phyloP scores from a whole-genome alignment of 768 basidiomycete species.

The Russula dissimulans region DNA sequence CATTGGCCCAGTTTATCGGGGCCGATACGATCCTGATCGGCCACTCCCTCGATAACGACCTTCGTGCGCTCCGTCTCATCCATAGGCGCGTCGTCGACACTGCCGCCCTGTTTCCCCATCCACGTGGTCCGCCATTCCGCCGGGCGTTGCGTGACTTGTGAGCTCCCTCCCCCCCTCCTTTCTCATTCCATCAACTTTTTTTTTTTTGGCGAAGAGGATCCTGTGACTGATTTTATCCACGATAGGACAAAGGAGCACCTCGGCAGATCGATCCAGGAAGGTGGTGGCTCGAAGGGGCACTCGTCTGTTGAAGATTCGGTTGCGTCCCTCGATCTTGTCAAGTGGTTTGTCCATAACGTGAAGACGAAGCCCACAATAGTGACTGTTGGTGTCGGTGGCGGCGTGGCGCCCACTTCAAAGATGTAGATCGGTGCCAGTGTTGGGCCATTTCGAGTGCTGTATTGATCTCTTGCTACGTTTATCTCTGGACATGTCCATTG shows the following conservation, averaged over 20 bases:
- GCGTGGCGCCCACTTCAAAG: neutral
- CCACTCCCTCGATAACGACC: constrained; percentile 87
- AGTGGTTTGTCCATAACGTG: constrained; percentile 68
- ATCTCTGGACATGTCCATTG: neutral
- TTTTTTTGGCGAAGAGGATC: neutral
- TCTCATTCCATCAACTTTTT: neutral
- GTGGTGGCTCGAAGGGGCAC: constrained; percentile 69
- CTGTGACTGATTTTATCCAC: neutral
- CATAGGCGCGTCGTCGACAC: constrained; percentile 87
- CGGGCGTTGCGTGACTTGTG: constrained; percentile 78
- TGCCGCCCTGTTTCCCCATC: constrained; percentile 77
- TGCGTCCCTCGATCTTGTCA: constrained; percentile 81
- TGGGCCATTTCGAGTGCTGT: neutral
- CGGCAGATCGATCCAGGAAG: constrained; percentile 72
- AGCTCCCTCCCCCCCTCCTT: constrained; percentile 13
- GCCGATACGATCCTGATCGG: constrained; percentile 83
- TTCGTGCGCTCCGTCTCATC: constrained; percentile 81
- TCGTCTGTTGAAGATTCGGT: constrained; percentile 85
- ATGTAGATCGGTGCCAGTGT: neutral
- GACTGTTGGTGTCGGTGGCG: neutral
- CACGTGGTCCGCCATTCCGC: constrained; percentile 65
- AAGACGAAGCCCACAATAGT: constrained; percentile 27
- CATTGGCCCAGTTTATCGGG: constrained; percentile 64
- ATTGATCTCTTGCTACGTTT: neutral
- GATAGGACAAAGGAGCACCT: constrained; percentile 77